Base-by-base conservation (phyloP, 2,329 filamentous ascomycete genomes). In the Sphaceloma murrayae region DNA sequence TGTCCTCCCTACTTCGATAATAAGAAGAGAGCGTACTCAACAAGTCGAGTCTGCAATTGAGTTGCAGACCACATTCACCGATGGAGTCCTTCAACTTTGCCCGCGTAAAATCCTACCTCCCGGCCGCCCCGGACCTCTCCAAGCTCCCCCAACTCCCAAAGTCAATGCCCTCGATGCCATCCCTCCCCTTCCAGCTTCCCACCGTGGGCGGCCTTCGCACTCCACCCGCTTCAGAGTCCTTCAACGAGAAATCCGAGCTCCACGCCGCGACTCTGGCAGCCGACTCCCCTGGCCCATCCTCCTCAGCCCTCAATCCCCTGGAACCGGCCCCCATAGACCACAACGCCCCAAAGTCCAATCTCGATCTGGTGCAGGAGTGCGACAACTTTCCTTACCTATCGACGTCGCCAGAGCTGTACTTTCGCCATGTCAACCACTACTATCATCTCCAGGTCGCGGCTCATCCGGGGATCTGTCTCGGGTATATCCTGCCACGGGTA, bases 381-480 rank as follows among this genome's bases (percentile, higher is more conserved):
- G 74, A 78, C 58, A 71, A 65, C 56, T 94, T 94, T 57, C 87
- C 87, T 1, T 85, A 93, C 63, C 71, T 74, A 46, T 70, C 80
- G 46, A 70, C 68, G 45, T 67, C 80, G 51, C 72, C 75, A 7
- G 59, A 72, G 47, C 66, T 67, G 40, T 77, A 81, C 60, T 64
- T 71, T 33, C 54, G 58, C 6, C 58, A 61, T 47, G 52, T 61
- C 48, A 56, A 58, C 40, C 56, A 70, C 7, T 78, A 77, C 61
- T 73, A 78, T 55, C 70, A 68, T 18, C 72, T 94, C 50, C 85
- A 79, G 58, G 78, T 84, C 11, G 65, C 82, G 9, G 64, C 78
- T 7, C 80, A 75, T 67, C 66, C 77, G 48, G 73, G 80, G 47
- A 71, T 70, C 10, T 64, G 66, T 10, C 64, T 82, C 5, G 82